Evolutionary conservation across 352 stramenopile species (phyloP).

Genomic region (Phytophthora syringae): DNA sequence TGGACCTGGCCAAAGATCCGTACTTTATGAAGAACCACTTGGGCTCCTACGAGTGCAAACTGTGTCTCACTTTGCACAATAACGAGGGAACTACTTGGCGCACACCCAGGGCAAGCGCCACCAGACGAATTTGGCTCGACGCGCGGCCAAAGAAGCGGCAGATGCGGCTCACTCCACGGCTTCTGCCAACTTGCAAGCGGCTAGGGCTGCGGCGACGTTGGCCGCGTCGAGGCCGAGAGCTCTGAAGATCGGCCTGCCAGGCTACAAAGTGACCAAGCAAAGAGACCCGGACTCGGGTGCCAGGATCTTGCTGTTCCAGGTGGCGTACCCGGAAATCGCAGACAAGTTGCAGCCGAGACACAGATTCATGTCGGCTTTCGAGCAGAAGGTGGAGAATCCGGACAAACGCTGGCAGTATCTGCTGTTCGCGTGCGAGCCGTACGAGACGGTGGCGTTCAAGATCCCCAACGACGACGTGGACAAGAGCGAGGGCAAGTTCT

Average conservation of each 20-base stretch:
- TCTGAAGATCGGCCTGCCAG: slow-evolving; percentile 96
- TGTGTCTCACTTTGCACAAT: slow-evolving; percentile 99
- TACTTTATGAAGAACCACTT: slow-evolving; percentile 99
- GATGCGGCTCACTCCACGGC: slow-evolving; percentile 61
- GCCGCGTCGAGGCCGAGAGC: slow-evolving; percentile 61
- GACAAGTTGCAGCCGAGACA: slow-evolving; percentile 94
- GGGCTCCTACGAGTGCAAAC: slow-evolving; percentile 98
- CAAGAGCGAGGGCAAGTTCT: slow-evolving; percentile 95
- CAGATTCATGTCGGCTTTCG: slow-evolving; percentile 99
- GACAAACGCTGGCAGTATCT: slow-evolving; percentile 97
- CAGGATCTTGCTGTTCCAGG: slow-evolving; percentile 92
- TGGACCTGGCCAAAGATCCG: slow-evolving; percentile 99
- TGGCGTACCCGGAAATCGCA: slow-evolving; percentile 97
- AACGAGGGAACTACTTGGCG: slow-evolving; percentile 99
- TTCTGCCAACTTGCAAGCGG: slow-evolving; percentile 42
- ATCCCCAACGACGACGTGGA: slow-evolving; percentile 97
- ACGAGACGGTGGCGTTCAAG: slow-evolving; percentile 99
- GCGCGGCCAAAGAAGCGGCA: slow-evolving; percentile 86
- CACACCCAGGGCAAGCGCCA: slow-evolving; percentile 99
- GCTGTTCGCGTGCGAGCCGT: slow-evolving; percentile 98
- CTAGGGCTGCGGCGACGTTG: slow-evolving; percentile 46
- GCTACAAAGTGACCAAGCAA: slow-evolving; percentile 98
- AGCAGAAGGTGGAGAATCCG: slow-evolving; percentile 97
- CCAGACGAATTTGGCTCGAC: slow-evolving; percentile 95
- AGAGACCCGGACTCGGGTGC: slow-evolving; percentile 84